Evolutionary conservation across 2,329 filamentous ascomycete genomes (phyloP).

Genomic region (Fonsecaea pedrosoi): DNA sequence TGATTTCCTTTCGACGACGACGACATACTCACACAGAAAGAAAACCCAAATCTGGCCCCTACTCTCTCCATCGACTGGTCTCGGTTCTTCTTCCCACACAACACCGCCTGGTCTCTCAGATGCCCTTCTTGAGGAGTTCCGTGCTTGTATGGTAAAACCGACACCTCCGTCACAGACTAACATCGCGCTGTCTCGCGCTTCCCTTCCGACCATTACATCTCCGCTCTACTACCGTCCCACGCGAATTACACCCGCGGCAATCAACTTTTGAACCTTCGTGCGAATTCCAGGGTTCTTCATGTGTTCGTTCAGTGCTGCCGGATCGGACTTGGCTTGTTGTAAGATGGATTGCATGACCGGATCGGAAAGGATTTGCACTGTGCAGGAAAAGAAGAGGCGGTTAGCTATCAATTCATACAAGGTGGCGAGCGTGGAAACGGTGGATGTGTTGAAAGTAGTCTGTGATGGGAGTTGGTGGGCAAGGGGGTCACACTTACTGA

Average conservation of each 20-base stretch:
- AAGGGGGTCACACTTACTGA: constrained; percentile 54
- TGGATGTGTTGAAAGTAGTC: background rate
- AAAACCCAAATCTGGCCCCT: too few species aligned
- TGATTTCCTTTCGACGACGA: background rate
- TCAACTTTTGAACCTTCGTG: constrained; percentile 91
- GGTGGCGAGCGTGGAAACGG: background rate
- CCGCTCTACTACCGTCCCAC: constrained; percentile 61
- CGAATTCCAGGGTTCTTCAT: constrained; percentile 90
- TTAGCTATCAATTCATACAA: background rate
- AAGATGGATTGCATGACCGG: constrained; percentile 98
- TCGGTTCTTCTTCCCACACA: too few species aligned
- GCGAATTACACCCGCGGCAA: constrained; percentile 89
- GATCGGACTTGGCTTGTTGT: constrained; percentile 93
- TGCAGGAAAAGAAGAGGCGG: background rate
- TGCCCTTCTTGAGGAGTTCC: too few species aligned
- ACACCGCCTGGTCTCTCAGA: too few species aligned
- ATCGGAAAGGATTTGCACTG: constrained; percentile 70
- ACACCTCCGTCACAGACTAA: background rate
- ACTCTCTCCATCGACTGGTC: too few species aligned
- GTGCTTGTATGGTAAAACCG: too few species aligned
- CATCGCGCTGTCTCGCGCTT: background rate
- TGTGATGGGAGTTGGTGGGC: background rate
- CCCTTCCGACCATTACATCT: background rate
- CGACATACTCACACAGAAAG: background rate
- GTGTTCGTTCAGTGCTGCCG: constrained; percentile 91